Percentiles rank a stretch among this genome's conserved stretches.
These are phyloP conservation scores for Aspergillus ruber DNA, from an alignment of 2,329 filamentous ascomycete species.

Conservation along the genomic window DNA sequence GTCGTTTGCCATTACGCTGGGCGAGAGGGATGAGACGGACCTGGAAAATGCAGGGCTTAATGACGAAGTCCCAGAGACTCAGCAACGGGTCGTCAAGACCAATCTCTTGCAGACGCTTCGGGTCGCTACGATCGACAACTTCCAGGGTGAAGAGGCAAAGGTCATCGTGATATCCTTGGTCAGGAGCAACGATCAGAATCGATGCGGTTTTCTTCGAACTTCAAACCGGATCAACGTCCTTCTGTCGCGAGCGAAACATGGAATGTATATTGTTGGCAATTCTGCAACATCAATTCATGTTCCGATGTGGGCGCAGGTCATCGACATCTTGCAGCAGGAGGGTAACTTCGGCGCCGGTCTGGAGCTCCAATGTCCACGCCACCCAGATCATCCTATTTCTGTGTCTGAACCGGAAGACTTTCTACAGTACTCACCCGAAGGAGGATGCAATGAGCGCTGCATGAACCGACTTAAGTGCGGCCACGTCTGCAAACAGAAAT, in stretches of 20 bases:
- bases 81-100: conserved; percentile 26
- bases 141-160: conserved; percentile 70
- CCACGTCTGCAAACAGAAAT: conserved; percentile 40
- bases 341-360: conserved; percentile 47
- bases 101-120: conserved; percentile 46
- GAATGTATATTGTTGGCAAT: conserved; percentile 67
- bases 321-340: conserved; percentile 44
- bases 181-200: conserved; percentile 56
- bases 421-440: conserved; percentile 50
- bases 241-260: conserved; percentile 59
- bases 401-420: conserved; percentile 56
- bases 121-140: conserved; percentile 66
- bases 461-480: conserved; percentile 39
- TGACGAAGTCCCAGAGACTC: conserved; percentile 16
- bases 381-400: conserved; percentile 46
- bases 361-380: conserved; percentile 55
- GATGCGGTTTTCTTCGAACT: conserved; percentile 60
- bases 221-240: conserved; percentile 65
- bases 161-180: conserved; percentile 65
- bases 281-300: conserved; percentile 51
- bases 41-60: conserved; percentile 39
- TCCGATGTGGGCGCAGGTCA: conserved; percentile 58
- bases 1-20: conserved; percentile 56
- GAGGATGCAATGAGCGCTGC: conserved; percentile 53
- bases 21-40: conserved; percentile 56